Base-by-base conservation (phyloP, 2,329 filamentous ascomycete genomes). In the Monilinia aucupariae region DNA sequence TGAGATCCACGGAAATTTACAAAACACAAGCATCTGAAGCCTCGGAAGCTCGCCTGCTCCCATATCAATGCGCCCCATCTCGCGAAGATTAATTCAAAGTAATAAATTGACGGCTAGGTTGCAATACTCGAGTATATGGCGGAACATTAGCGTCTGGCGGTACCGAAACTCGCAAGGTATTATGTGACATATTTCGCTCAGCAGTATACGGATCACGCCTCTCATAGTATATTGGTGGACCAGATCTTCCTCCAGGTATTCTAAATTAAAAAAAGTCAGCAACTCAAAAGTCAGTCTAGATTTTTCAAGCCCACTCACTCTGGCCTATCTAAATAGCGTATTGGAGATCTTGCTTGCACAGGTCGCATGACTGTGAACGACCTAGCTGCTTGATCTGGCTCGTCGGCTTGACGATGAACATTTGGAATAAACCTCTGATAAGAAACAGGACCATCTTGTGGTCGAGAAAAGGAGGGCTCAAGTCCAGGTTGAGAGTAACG, bases 401-500 rank as follows among this genome's bases (percentile, higher is more conserved):
- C 13, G 64, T 64, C 63, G 34, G 51, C 52, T 63, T 64, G 64
- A 63, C 48, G 45, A 59, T 53, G 64, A 67, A 54, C 32, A 45
- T 58, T 62, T 34, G 65, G 68, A 62, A 45, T 59, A 65, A 62
- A 54, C 65, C 66, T 66, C 55, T 70, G 67, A 66, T 66, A 59
- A 64, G 66, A 37, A 67, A 48, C 63, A 41, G 67, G 67, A 32
- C 64, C 64, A 70, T 68, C 60, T 63, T 64, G 67, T 64, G 66
- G 50, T 48, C 58, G 65, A 41, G 64, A 63, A 30, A 64, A 50
- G 20, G 64, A 59, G 27, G 64, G 58, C 61, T 70, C 68, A 69
- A 70, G 64, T 50, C 66, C 66, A 70, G 70, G 70, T 62, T 73
- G 69, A 69, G 71, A 72, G 64, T 71, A 70, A 67, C 63, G 67